These are phyloP conservation scores for Xylariomycetidae sp. DNA, from an alignment of 2,329 filamentous ascomycete species.

Conservation along the genomic window DNA sequence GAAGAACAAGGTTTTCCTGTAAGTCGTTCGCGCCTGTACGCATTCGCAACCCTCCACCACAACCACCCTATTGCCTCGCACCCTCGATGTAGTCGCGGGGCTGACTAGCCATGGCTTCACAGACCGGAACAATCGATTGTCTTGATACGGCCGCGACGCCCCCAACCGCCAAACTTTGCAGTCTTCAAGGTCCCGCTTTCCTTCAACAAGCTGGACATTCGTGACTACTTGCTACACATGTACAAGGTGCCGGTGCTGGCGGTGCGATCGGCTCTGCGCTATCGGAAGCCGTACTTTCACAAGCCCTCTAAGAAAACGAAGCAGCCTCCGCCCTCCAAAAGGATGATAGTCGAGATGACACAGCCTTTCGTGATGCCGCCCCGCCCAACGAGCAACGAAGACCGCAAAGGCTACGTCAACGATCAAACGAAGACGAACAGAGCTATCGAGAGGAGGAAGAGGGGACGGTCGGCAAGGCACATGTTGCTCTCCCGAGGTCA, in stretches of 20 bases:
- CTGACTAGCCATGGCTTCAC: too few species aligned
- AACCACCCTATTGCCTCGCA: too few species aligned
- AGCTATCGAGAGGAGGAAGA: constrained; percentile 8
- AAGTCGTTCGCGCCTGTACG: too few species aligned
- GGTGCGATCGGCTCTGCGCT: constrained; percentile 76
- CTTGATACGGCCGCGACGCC: constrained; percentile 64
- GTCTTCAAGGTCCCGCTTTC: constrained; percentile 85
- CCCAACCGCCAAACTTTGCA: constrained; percentile 69
- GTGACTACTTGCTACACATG: constrained; percentile 85
- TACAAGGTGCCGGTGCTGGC: constrained; percentile 70
- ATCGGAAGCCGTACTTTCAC: constrained; percentile 46
- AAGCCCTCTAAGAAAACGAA: constrained; percentile 51
- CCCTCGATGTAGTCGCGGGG: not conserved
- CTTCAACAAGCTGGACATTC: constrained; percentile 94
- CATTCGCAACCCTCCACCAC: too few species aligned
- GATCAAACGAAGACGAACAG: constrained; percentile 29
- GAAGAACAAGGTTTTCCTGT: constrained; percentile 28
- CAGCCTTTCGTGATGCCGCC: constrained; percentile 86
- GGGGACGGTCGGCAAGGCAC: constrained; percentile 15
- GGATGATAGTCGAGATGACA: constrained; percentile 89
- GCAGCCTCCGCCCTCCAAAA: constrained; percentile 71
- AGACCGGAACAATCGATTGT: constrained; percentile 70
- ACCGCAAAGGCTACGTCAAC: constrained; percentile 33
- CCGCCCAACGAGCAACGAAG: constrained; percentile 52
- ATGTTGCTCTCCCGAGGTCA: constrained; percentile 35